Evolutionary conservation across 176 grass and related monocot genomes (phyloP).

Genomic region (Phyllostachys edulis): DNA sequence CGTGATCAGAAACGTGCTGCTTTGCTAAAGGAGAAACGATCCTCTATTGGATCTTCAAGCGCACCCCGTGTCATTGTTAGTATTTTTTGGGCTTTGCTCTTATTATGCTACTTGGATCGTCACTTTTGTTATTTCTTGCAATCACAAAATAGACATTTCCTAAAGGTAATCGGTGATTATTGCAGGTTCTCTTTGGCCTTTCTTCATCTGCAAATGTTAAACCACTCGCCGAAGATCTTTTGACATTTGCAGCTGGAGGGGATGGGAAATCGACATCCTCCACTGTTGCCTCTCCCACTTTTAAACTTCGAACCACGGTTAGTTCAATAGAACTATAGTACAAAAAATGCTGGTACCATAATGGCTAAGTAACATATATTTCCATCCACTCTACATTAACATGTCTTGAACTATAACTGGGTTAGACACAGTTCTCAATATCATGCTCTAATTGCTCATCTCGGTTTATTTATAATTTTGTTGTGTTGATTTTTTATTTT

Average conservation of each 20-base stretch:
- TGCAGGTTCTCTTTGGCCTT: slow-evolving; percentile 86
- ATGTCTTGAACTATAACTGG: slow-evolving; percentile 2
- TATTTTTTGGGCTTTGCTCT: slow-evolving; percentile 26
- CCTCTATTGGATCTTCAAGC: slow-evolving; percentile 48
- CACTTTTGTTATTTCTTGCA: slow-evolving; percentile 20
- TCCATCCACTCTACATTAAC: background rate
- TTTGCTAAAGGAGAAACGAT: slow-evolving; percentile 84
- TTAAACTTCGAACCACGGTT: slow-evolving; percentile 84
- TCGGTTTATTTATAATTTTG: background rate
- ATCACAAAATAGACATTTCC: background rate
- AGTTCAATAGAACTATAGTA: slow-evolving; percentile 41
- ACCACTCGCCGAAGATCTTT: slow-evolving; percentile 65
- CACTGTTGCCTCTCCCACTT: slow-evolving; percentile 65
- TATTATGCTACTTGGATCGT: background rate
- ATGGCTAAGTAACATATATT: slow-evolving; percentile 16
- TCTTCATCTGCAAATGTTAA: slow-evolving; percentile 58
- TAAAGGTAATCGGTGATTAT: background rate
- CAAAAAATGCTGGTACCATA: background rate
- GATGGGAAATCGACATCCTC: slow-evolving; percentile 47
- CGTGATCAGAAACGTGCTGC: slow-evolving; percentile 78
- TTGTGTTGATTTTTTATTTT: slow-evolving; percentile 30
- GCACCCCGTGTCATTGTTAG: slow-evolving; percentile 80
- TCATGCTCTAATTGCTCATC: background rate
- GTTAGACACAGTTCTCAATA: background rate
- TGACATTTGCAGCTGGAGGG: slow-evolving; percentile 45